Conservation (phyloP, 345 rosid species). For the Salix caprea region DNA sequence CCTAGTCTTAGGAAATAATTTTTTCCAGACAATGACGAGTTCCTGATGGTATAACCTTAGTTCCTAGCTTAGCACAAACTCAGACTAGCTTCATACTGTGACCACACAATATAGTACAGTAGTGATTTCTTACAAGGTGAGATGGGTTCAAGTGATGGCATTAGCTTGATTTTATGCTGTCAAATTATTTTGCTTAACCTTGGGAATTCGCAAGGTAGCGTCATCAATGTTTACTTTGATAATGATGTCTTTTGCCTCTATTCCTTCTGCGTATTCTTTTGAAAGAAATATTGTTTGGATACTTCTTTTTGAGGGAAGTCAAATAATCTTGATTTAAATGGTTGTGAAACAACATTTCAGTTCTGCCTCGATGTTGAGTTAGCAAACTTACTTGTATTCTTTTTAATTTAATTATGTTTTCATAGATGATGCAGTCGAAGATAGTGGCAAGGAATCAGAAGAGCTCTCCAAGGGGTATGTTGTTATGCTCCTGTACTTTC, state of each 20-base stretch:
- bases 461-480: slow-evolving; percentile 52
- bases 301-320: background rate
- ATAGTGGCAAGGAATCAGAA: slow-evolving; percentile 42
- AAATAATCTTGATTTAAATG: background rate
- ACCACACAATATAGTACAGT: no score
- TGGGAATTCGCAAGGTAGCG: background rate
- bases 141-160: background rate
- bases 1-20: background rate
- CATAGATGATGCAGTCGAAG: slow-evolving; percentile 30
- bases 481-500: background rate
- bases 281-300: background rate
- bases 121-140: background rate
- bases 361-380: background rate
- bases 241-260: background rate
- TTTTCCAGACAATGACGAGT: background rate
- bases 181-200: no score
- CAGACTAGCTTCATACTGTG: no score
- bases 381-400: background rate
- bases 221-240: slow-evolving; percentile 2
- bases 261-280: background rate
- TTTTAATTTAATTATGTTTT: slow-evolving; percentile 6
- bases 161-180: background rate
- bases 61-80: no score
- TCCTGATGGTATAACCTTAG: background rate
- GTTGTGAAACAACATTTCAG: no score